Base-by-base conservation (phyloP, 495 filamentous ascomycete species). In the Xylaria acuta region DNA sequence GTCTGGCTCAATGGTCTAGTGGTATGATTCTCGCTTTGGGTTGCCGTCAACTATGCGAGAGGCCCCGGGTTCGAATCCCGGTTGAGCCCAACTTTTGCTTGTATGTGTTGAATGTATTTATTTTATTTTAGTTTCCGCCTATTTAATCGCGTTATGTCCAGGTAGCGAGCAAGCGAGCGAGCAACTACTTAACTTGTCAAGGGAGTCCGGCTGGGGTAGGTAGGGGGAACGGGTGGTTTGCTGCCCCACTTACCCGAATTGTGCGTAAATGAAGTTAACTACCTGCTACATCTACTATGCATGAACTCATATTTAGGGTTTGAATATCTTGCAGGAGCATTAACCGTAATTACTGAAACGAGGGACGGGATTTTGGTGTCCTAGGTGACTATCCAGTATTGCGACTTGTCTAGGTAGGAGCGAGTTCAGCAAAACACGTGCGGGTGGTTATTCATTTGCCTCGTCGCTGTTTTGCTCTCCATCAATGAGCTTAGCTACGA, bases 21-120 rank as follows among this genome's bases (percentile, higher is more conserved):
- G 69, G 69, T 71, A 71, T 71, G 69, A 71, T 71, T 71, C 69
- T 71, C 69, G 69, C 69, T 71, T 71, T 71, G 69, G 69, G 69
- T 71, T 56, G 18, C 38, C 22, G 34, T 54, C 58, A 36, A 53
- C 45, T 20, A 43, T 71, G 69, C 69, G 69, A 71, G 69, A 71
- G 69, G 69, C 69, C 69, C 69, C 69, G 69, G 69, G 69, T 71
- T 71, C 69, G 69, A 71, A 71, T 71, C 69, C 69, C 69, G 69
- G 69, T 71, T 62, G 69, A 64, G 69, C 69, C 69, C 69, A 5
- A 9, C 18, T 45, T 56, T 64, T 56, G n/a, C n/a, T n/a, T n/a
- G n/a, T n/a, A n/a, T n/a, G n/a, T n/a, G n/a, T n/a, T n/a, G n/a
- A n/a, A n/a, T n/a, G n/a, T n/a, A n/a, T 47, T 18, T 20, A 11